Evolutionary conservation across 192 early-diverging fungal genomes (phyloP).

Genomic region (Entomortierella chlamydospora): DNA sequence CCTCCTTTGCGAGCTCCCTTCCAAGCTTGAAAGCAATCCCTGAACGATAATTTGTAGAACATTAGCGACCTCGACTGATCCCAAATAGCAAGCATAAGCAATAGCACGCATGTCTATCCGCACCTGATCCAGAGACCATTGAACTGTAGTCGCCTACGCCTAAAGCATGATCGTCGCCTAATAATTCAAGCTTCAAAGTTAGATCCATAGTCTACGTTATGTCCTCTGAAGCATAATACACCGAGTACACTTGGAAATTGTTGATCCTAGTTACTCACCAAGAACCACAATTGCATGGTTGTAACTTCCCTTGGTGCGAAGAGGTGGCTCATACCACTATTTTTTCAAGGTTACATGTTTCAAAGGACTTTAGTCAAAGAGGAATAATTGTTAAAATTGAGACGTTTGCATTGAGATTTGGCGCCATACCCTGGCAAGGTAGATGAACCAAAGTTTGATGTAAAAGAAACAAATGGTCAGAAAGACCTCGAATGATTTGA

Average conservation of each 20-base stretch:
- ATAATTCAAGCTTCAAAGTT: neutral
- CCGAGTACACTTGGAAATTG: neutral
- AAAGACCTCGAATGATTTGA: conserved; percentile 32
- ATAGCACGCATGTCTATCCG: neutral
- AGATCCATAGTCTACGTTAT: too few relatives aligned
- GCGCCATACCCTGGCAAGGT: conserved; percentile 32
- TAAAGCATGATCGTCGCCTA: conserved; percentile 55
- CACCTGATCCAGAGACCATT: conserved; percentile 40
- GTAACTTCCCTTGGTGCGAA: conserved; percentile 42
- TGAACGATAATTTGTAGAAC: neutral
- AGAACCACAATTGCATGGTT: conserved; percentile 41
- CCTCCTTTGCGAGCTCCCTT: conserved; percentile 34
- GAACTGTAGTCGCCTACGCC: conserved; percentile 48
- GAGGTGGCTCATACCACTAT: conserved; percentile 41
- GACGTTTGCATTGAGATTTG: neutral
- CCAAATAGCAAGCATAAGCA: too few relatives aligned
- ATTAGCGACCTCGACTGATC: too few relatives aligned
- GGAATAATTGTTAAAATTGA: neutral
- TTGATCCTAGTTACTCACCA: conserved; percentile 5
- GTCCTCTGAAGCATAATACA: neutral
- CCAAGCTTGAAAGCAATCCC: conserved; percentile 41
- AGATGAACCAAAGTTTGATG: conserved; percentile 40
- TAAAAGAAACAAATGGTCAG: conserved; percentile 39
- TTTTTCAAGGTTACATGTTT: neutral
- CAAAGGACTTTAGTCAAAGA: neutral